Conservation (phyloP, 176 grass and related monocot species). For the Leersia perrieri region DNA sequence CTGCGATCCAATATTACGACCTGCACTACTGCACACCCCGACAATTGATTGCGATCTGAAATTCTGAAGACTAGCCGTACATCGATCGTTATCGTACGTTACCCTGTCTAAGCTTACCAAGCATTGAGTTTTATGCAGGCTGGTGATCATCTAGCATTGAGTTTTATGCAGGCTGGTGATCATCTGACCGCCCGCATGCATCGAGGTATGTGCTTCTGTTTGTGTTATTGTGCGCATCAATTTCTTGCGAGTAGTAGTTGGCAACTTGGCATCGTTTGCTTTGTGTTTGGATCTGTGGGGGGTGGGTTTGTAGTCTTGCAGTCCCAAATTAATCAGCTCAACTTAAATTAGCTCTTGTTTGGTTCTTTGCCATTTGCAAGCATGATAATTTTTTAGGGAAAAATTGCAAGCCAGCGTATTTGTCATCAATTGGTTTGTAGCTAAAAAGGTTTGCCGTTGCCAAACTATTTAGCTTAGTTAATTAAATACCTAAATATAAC, state of each 20-base stretch:
- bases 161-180: not conserved
- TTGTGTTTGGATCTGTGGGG: no score
- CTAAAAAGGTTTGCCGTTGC: no score
- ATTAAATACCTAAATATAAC: no score
- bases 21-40: not conserved
- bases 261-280: not conserved
- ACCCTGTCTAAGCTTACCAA: not conserved
- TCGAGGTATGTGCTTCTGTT: not conserved
- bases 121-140: not conserved
- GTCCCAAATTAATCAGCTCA: not conserved
- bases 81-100: not conserved
- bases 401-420: no score
- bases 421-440: no score
- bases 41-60: not conserved
- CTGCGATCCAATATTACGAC: not conserved
- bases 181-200: not conserved
- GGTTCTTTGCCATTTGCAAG: no score
- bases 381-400: no score
- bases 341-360: no score
- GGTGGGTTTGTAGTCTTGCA: not conserved
- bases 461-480: no score
- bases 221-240: not conserved
- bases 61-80: not conserved
- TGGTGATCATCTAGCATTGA: not conserved
- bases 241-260: not conserved